Evolutionary conservation across 148 eudicot species (phyloP).

Genomic region (Spergularia bocconei): DNA sequence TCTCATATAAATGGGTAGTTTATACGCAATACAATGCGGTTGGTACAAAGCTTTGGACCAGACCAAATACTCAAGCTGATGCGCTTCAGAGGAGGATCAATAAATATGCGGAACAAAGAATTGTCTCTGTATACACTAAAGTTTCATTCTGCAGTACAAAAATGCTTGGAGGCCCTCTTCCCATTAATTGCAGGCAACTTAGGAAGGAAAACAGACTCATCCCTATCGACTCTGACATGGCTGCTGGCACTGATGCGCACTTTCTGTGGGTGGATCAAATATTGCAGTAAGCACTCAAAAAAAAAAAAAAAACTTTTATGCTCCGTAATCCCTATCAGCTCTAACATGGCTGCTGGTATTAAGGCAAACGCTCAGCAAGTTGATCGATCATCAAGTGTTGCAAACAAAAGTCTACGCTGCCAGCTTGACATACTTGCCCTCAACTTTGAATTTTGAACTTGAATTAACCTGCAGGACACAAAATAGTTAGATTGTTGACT

Average conservation of each 20-base stretch:
- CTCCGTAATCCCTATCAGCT: background rate
- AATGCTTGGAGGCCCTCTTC: conserved; percentile 3
- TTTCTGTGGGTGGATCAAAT: no score
- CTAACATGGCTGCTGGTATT: background rate
- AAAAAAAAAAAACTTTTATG: background rate
- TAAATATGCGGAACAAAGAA: background rate
- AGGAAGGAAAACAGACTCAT: background rate
- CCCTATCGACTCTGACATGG: background rate
- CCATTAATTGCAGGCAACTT: background rate
- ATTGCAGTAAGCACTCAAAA: no score
- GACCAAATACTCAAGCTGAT: background rate
- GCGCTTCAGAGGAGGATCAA: background rate
- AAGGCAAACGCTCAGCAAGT: no score
- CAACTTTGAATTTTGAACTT: conserved; percentile 55
- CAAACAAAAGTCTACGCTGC: conserved; percentile 29
- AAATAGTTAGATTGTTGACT: conserved; percentile 5
- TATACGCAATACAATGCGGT: background rate
- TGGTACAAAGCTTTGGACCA: background rate
- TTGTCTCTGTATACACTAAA: background rate
- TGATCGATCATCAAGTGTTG: background rate
- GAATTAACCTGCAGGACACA: conserved; percentile 58
- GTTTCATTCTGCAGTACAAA: conserved; percentile 18
- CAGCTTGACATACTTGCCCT: conserved; percentile 65
- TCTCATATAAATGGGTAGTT: background rate
- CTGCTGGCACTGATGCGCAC: background rate